These are phyloP conservation scores for Fusarium sp. DNA, from an alignment of 2,329 filamentous ascomycete species.

Conservation along the genomic window DNA sequence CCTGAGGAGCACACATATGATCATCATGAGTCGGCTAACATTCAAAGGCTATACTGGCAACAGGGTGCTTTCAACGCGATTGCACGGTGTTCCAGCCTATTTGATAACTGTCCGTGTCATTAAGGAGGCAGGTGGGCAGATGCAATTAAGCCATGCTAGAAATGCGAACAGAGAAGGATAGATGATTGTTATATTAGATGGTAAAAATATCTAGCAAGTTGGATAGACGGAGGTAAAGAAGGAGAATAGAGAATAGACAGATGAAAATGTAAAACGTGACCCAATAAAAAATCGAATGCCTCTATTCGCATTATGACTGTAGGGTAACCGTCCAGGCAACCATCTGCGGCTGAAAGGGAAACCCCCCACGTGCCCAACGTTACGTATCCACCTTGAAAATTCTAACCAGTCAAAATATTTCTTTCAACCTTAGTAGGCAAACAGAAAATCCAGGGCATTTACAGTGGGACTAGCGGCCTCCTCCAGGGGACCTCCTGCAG, in stretches of 20 bases:
- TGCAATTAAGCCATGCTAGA: too few relatives aligned
- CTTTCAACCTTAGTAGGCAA: conserved; percentile 8
- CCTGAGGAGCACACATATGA: not conserved
- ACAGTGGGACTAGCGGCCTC: conserved; percentile 28
- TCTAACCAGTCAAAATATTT: conserved; percentile 21
- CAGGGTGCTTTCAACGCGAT: conserved; percentile 6
- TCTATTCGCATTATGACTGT: not conserved
- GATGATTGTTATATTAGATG: rapidly evolving
- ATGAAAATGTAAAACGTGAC: too few relatives aligned
- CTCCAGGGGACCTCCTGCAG: conserved; percentile 32
- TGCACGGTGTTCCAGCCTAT: conserved; percentile 15
- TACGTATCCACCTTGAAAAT: conserved; percentile 19
- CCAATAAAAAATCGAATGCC: not conserved
- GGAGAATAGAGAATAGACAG: not conserved
- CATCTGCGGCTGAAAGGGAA: conserved; percentile 37
- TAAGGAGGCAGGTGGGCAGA: not conserved
- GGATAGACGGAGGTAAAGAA: not conserved
- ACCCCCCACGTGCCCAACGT: conserved; percentile 39
- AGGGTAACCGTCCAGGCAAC: conserved; percentile 25
- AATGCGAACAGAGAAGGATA: not conserved
- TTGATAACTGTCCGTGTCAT: conserved; percentile 24
- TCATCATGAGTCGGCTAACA: not conserved
- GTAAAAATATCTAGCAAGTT: not conserved
- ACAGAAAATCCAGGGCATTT: conserved; percentile 18
- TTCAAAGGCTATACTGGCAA: not conserved